These are phyloP conservation scores for Populus tremula DNA, from an alignment of 345 rosid genomes.

Conservation along the genomic window DNA sequence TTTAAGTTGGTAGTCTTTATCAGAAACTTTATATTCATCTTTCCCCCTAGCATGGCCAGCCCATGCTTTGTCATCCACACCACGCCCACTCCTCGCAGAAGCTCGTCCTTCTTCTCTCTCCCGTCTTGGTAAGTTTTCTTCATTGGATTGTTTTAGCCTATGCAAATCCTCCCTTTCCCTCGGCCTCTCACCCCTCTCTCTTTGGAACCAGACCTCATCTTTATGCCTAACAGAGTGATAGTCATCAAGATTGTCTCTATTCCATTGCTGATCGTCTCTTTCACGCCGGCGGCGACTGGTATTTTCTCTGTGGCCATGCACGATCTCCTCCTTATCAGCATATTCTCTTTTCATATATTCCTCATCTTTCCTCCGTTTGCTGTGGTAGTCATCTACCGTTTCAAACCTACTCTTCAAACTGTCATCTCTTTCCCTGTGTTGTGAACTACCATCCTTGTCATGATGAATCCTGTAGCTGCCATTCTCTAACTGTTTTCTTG, in stretches of 20 bases:
- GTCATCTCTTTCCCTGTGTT: constrained; percentile 63
- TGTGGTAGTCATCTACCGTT: constrained; percentile 52
- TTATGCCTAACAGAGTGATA: constrained; percentile 68
- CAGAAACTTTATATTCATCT: constrained; percentile 62
- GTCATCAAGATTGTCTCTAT: constrained; percentile 66
- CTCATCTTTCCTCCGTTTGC: constrained; percentile 77
- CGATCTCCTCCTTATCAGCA: constrained; percentile 57
- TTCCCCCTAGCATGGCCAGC: constrained; percentile 48
- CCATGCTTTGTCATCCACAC: constrained; percentile 71
- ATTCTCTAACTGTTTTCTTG: constrained; percentile 72
- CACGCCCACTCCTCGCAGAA: constrained; percentile 53
- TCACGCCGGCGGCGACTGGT: constrained; percentile 67
- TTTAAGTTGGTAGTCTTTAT: constrained; percentile 62
- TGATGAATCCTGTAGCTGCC: constrained; percentile 52
- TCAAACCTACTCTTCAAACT: constrained; percentile 55
- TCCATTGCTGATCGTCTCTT: constrained; percentile 77
- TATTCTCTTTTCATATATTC: constrained; percentile 61
- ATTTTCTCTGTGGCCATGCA: constrained; percentile 61
- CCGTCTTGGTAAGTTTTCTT: constrained; percentile 52
- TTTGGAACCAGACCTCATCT: constrained; percentile 62
- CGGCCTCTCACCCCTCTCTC: constrained; percentile 72
- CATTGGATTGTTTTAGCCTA: constrained; percentile 51
- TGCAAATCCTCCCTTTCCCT: constrained; percentile 70
- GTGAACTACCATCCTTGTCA: constrained; percentile 52
- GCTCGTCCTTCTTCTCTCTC: constrained; percentile 71